phyloP scores from a whole-genome alignment of 2,329 filamentous ascomycete genomes.

The Stemphylium beticola region DNA sequence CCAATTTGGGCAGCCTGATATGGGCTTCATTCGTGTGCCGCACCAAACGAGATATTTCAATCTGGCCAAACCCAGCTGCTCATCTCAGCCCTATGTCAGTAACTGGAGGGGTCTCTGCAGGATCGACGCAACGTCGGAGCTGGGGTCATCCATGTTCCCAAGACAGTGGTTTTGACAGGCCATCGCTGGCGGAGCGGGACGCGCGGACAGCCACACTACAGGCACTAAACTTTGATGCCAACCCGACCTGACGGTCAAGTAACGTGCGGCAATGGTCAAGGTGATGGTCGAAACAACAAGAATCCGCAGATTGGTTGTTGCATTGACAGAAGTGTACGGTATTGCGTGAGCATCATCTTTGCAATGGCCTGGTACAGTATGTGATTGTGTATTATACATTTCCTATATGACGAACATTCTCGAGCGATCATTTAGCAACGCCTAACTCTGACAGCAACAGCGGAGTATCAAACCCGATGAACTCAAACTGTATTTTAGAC shows the following conservation, averaged over 20 bases:
- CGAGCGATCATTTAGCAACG: too few species aligned
- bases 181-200: slow-evolving; percentile 19
- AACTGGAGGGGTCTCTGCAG: neutral
- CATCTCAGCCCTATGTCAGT: neutral
- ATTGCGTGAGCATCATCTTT: neutral
- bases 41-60: too few species aligned
- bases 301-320: neutral
- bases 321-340: neutral
- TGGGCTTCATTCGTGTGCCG: too few species aligned
- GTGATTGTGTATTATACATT: too few species aligned
- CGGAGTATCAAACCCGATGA: too few species aligned
- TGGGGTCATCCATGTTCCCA: slow-evolving; percentile 21
- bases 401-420: too few species aligned
- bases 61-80: too few species aligned
- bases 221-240: neutral
- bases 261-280: slow-evolving; percentile 17
- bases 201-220: slow-evolving; percentile 11
- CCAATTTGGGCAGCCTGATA: too few species aligned
- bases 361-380: too few species aligned
- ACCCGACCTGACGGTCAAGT: neutral
- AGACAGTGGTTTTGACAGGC: slow-evolving; percentile 18
- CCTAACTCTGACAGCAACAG: too few species aligned
- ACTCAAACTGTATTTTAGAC: too few species aligned
- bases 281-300: neutral
- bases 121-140: slow-evolving; percentile 10